Base-by-base conservation (phyloP, 768 basidiomycete species). In the Lentinula edodes region DNA sequence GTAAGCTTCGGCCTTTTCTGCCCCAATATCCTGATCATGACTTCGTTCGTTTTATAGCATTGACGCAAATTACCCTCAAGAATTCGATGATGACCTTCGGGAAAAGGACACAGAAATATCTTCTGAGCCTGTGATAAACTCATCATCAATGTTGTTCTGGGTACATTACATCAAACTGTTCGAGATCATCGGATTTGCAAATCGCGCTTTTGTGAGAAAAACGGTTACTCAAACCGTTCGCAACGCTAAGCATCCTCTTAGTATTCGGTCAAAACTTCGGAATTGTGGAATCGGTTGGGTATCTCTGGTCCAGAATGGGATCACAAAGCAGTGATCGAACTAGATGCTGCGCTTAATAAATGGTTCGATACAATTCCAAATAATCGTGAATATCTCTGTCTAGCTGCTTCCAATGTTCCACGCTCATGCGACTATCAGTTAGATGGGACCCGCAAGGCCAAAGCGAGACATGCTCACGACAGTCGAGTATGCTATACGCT, bases 281-380 rank as follows among this genome's bases (percentile, higher is more conserved):
- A 46, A 13, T 15, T 50, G 9, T 59, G 41, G 58, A 32, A 20
- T 20, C 28, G 46, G 6, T 35, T 38, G 46, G 45, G n/a, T 12
- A 34, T 56, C 2, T 34, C 59, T 28, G 13, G n/a, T 16, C n/a
- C 36, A 16, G 51, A 60, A 6, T 60, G 59, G 59, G 41, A 28
- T 7, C 59, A 41, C 7, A 60, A 20, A 41, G 38, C 51, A 12
- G 38, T 60, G 10, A 12, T 52, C 13, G 59, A 60, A 45, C 34
- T 60, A 12, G 86, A 87, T 69, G 80, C 80, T 8, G 78, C 79
- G 1, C 65, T 87, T 28, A 86, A 84, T 60, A 74, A 78, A n/a
- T 87, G 86, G 86, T 73, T 82, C 1, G 79, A 84, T 51, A 68
- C 75, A 5, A 75, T 86, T 3, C 84, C 84, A 3, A 66, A 67